Percentiles rank a stretch among this genome's conserved stretches.
phyloP scores from a whole-genome alignment of 2,329 filamentous ascomycete genomes.

The Cordyceps cateniannulata region DNA sequence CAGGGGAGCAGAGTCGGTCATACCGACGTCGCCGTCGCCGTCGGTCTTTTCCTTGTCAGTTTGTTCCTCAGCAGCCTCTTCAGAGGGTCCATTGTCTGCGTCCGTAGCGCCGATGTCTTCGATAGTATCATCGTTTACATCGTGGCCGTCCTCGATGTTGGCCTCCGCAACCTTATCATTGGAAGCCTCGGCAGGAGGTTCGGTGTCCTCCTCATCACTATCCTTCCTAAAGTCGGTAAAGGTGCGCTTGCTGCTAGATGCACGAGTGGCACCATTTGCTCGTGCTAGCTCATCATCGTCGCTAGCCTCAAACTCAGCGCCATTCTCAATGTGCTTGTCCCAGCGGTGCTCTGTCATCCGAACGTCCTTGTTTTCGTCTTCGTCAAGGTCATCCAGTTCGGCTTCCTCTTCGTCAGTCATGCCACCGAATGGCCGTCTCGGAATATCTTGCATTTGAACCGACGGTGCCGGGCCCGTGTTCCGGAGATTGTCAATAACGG shows the following conservation, averaged over 20 bases:
- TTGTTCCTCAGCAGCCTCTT: slow-evolving; percentile 16
- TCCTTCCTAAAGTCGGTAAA: slow-evolving; percentile 48
- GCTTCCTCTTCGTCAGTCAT: slow-evolving; percentile 63
- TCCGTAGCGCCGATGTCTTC: slow-evolving; percentile 34
- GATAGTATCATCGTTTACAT: slow-evolving; percentile 35
- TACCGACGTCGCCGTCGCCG: slow-evolving; percentile 45
- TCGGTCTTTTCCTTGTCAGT: slow-evolving; percentile 31
- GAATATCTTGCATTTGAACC: slow-evolving; percentile 80
- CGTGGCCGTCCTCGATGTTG: slow-evolving; percentile 26
- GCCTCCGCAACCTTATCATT: slow-evolving; percentile 26
- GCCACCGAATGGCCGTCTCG: slow-evolving; percentile 53
- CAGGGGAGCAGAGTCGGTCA: slow-evolving; percentile 33
- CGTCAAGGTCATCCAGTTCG: slow-evolving; percentile 64
- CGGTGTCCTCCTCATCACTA: slow-evolving; percentile 32
- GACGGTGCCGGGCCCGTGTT: slow-evolving; percentile 83
- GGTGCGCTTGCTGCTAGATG: slow-evolving; percentile 41
- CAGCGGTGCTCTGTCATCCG: slow-evolving; percentile 76
- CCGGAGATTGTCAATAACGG: slow-evolving; percentile 78
- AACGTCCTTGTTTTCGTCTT: slow-evolving; percentile 78
- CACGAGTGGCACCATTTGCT: slow-evolving; percentile 61
- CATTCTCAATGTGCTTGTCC: slow-evolving; percentile 69
- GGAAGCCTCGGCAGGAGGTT: slow-evolving; percentile 28
- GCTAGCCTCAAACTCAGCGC: slow-evolving; percentile 79
- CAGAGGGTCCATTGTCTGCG: slow-evolving; percentile 22
- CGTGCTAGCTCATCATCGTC: slow-evolving; percentile 79